These are phyloP conservation scores for Pleodorina starrii DNA, from an alignment of 139 green algal genomes.

Conservation along the genomic window DNA sequence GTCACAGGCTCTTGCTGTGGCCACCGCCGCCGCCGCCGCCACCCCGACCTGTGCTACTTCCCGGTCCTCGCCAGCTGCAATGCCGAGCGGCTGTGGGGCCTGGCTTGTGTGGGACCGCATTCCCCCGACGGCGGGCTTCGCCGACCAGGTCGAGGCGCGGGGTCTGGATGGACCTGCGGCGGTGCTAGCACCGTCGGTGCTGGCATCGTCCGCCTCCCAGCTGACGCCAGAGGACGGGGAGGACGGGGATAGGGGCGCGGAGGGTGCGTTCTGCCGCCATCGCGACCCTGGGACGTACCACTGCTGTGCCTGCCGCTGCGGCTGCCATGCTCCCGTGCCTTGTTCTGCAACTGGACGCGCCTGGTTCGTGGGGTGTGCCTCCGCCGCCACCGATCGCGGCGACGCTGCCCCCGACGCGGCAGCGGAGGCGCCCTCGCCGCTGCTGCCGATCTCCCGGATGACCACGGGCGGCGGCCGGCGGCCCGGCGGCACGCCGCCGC, in stretches of 20 bases:
- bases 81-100: too few species aligned
- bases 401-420: neutral
- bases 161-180: too few species aligned
- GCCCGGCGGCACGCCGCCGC: neutral
- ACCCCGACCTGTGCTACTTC: neutral
- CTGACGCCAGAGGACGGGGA: too few species aligned
- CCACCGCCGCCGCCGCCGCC: too few species aligned
- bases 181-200: too few species aligned
- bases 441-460: conserved; percentile 26
- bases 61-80: neutral
- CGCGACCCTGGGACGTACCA: neutral
- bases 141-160: too few species aligned
- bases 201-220: too few species aligned
- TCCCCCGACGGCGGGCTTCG: neutral
- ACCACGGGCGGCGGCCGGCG: neutral
- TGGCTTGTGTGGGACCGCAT: neutral
- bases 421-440: neutral
- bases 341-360: neutral
- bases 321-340: neutral
- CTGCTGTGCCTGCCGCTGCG: neutral
- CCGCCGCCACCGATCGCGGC: neutral
- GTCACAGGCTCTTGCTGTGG: neutral
- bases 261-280: too few species aligned
- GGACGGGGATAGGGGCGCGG: too few species aligned
- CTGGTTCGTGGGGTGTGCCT: neutral